Evolutionary conservation across 1,284 basidiomycete genomes (phyloP), one percentile per base, ranked within the genome.

Genomic region (Gomphus sp.): DNA sequence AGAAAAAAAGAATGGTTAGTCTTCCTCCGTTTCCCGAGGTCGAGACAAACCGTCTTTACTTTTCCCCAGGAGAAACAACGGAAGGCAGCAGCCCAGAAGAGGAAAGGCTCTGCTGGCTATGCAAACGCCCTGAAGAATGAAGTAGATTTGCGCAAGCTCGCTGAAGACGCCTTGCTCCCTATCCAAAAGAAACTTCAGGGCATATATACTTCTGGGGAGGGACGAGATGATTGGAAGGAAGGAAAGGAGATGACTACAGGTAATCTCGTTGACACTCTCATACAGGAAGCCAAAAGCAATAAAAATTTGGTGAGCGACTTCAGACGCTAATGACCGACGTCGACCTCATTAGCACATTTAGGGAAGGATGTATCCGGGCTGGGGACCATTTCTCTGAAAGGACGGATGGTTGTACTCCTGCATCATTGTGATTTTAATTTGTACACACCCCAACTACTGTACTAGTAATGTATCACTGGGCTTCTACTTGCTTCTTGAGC

Each of bases 111-210:
- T 49, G 60, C 56, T 16, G 12, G 39, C 16, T 37, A 65, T 61
- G 53, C 64, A 47, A 80, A 81, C 63, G 71, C 71, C 2, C 74
- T 77, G 62, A 78, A 74, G 64, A 66, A 72, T 4, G 73, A 77
- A 12, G 74, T 79, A 10, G 78, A 89, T 62, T 67, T 92, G 62
- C 77, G 78, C 22, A 74, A 71, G 52, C 72, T 90, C 4, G 93
- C 91, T 3, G 85, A 87, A 68, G 80, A 79, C 53, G 86, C 90
- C 14, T 77, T 98, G 33, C 76, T 77, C 14, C 87, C 87, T 0
- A 95, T 98, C 65, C 82, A 87, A 66, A 84, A 82, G 68, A 97
- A 96, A 72, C 74, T 98, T 51, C 81, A 82, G 58, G 93, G 95
- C 0, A 74, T 89, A 9, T 85, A 87, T 52, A 67, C 67, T 67